Evolutionary conservation across 768 basidiomycete species (phyloP), one percentile per base, ranked within the genome.

Genomic region (Mycena leptocephala): DNA sequence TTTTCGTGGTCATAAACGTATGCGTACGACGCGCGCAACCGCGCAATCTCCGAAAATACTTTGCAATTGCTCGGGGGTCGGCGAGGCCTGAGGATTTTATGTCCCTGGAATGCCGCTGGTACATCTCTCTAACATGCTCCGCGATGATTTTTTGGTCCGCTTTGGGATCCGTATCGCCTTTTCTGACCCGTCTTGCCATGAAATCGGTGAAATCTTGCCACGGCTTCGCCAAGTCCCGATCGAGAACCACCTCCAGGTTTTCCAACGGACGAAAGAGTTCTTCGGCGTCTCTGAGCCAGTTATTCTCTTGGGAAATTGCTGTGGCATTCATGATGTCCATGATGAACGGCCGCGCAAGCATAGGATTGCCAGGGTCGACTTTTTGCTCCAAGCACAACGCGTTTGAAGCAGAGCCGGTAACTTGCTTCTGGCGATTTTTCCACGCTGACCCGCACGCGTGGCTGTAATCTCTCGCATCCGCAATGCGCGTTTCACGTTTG

Each of bases 21-120:
- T 0, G 90, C 91, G 68, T 86, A 91, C 28, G 90, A 91, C 11
- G 91, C 91, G 24, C 87, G 87, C 48, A 91, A 75, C 16, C 85
- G 81, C 13, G 81, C 79, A 2, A 88, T 81, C 22, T 82, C 76
- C 4, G 77, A 81, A 80, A 69, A 86, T 81, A 51, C 81, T 80
- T 30, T 70, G 63, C 51, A 87, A 64, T 1, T 82, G 79, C 4
- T 76, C 77, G 10, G 72, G 62, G 7, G 70, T 53, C 0, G 89
- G 90, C 8, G 64, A 76, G 18, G 26, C 13, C 14, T 1, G 3
- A 14, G 16, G 32, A 1, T 26, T 64, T 77, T 3, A 79, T 67
- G 4, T 76, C 73, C 11, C 68, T 46, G 11, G 74, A 51, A 65
- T 87, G 83, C 24, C 81, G 74, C 16, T 58, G 63, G 39, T 82